Evolutionary conservation across 345 rosid genomes (phyloP).

Genomic region (Salix viminalis): DNA sequence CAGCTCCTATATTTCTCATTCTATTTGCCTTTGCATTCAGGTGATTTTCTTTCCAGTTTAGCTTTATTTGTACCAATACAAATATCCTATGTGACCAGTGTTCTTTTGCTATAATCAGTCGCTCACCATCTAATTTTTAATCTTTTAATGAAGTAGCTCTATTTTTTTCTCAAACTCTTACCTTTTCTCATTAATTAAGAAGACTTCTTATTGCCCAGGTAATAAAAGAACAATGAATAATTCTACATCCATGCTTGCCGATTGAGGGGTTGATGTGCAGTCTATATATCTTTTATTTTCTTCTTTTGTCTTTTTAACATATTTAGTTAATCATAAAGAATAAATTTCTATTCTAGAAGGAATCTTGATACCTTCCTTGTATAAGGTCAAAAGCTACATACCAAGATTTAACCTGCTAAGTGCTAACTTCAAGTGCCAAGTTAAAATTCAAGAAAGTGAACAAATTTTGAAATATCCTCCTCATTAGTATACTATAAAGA

Average conservation of each 20-base stretch:
- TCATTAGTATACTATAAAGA: too few relatives aligned
- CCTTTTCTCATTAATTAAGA: neutral
- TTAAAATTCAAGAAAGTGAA: too few relatives aligned
- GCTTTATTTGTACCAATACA: neutral
- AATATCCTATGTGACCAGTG: neutral
- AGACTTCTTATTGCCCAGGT: neutral
- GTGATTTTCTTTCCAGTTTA: conserved; percentile 34
- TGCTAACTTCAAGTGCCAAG: too few relatives aligned
- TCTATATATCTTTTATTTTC: too few relatives aligned
- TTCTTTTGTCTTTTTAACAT: too few relatives aligned
- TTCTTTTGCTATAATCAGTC: neutral
- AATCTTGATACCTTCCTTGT: too few relatives aligned
- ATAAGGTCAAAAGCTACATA: too few relatives aligned
- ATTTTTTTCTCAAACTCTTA: neutral
- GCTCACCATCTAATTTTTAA: neutral
- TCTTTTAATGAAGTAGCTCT: neutral
- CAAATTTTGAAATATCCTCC: too few relatives aligned
- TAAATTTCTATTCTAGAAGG: too few relatives aligned
- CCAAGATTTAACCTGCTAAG: too few relatives aligned
- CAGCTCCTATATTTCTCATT: conserved; percentile 94
- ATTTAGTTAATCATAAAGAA: too few relatives aligned
- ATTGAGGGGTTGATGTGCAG: too few relatives aligned
- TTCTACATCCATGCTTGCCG: neutral
- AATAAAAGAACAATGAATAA: neutral
- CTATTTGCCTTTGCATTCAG: conserved; percentile 99